A percentile compares a stretch with the other conserved stretches of the same genome.
These are phyloP conservation scores for Albizia julibrissin DNA, from an alignment of 306 rosid genomes.

Conservation along the genomic window DNA sequence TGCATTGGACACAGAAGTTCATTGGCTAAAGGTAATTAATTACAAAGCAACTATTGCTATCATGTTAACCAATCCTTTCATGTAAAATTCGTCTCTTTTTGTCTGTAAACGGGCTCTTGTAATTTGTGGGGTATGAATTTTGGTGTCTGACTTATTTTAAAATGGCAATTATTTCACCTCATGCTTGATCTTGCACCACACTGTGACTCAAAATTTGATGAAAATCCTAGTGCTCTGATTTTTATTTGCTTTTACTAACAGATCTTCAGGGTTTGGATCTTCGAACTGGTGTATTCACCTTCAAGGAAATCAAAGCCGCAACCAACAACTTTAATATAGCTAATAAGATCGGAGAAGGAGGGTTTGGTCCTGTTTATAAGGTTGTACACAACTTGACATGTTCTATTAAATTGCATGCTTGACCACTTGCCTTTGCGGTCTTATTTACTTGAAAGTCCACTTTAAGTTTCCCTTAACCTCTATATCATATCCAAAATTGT, in stretches of 20 bases:
- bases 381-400: constrained; percentile 20
- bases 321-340: constrained; percentile 54
- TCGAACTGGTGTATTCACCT: constrained; percentile 45
- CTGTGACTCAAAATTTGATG: neutral
- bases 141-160: neutral
- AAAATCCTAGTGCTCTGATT: neutral
- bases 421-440: neutral
- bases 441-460: neutral
- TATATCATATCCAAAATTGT: constrained; percentile 17
- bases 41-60: neutral
- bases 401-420: neutral
- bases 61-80: neutral
- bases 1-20: constrained; percentile 28
- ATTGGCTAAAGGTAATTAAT: constrained; percentile 34
- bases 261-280: constrained; percentile 49
- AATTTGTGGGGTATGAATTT: neutral
- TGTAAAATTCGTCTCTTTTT: neutral
- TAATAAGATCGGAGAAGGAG: constrained; percentile 79
- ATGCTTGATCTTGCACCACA: neutral
- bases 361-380: constrained; percentile 72
- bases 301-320: constrained; percentile 59
- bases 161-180: neutral
- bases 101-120: neutral
- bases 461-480: neutral
- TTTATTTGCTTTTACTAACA: constrained; percentile 34